Conservation (phyloP, 2,329 filamentous ascomycete genomes). For the Trichoderma koningii region DNA sequence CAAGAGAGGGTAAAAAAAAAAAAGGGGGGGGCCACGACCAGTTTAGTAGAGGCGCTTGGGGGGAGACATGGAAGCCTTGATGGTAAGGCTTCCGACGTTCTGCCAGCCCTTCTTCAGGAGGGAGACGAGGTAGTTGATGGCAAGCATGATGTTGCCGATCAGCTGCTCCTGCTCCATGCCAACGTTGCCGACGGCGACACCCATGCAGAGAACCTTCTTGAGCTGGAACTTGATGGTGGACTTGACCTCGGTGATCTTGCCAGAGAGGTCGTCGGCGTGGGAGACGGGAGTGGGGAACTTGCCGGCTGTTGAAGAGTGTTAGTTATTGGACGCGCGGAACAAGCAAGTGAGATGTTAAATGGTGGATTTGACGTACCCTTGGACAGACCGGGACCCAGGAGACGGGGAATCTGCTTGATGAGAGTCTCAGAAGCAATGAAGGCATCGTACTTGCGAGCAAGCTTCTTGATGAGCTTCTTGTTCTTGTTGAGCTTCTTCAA, state of each 20-base stretch:
- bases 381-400: slow-evolving; percentile 96
- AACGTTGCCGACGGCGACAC: slow-evolving; percentile 98
- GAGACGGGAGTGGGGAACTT: slow-evolving; percentile 99
- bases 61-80: slow-evolving; percentile 99
- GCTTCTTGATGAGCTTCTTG: slow-evolving; percentile 99
- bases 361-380: slow-evolving; percentile 67
- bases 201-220: slow-evolving; percentile 99
- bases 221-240: slow-evolving; percentile 99
- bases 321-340: slow-evolving; percentile 28
- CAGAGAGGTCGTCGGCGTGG: slow-evolving; percentile 88
- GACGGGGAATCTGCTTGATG: slow-evolving; percentile 99
- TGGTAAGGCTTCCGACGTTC: slow-evolving; percentile 99
- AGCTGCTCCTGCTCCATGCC: slow-evolving; percentile 96
- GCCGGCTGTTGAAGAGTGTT: slow-evolving; percentile 65
- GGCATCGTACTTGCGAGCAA: slow-evolving; percentile 99
- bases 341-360: slow-evolving; percentile 27
- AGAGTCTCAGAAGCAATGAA: slow-evolving; percentile 96
- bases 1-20: slow-evolving; percentile 25
- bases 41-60: slow-evolving; percentile 95
- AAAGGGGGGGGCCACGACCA: slow-evolving; percentile 30
- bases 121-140: slow-evolving; percentile 99
- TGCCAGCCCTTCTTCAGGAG: slow-evolving; percentile 99
- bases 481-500: slow-evolving; percentile 99
- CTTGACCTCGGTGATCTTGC: slow-evolving; percentile 99
- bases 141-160: slow-evolving; percentile 98